These are phyloP conservation scores for Clavispora santaluciae DNA, from an alignment of 805 yeast genomes.

Conservation along the genomic window DNA sequence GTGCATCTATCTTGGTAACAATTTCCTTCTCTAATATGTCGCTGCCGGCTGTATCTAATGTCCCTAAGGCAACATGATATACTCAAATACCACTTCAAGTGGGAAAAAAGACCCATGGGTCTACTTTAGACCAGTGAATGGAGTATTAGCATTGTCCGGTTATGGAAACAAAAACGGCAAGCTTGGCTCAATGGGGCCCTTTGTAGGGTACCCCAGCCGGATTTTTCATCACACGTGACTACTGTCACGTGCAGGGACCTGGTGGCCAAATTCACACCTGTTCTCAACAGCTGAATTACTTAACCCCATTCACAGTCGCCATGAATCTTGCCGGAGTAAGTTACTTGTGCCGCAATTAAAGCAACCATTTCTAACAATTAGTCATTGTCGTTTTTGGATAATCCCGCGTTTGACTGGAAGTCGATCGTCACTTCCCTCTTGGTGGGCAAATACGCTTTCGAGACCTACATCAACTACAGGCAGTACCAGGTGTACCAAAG, in stretches of 20 bases:
- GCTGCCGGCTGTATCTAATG: too few species aligned
- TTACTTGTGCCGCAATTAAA: background rate
- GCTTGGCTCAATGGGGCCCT: too few species aligned
- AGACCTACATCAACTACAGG: conserved; percentile 66
- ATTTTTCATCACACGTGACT: background rate
- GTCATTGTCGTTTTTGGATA: conserved; percentile 55
- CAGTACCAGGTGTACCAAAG: conserved; percentile 65
- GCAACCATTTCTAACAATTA: conserved; percentile 19
- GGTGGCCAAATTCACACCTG: background rate
- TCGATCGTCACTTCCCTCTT: conserved; percentile 67
- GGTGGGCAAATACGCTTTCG: conserved; percentile 69
- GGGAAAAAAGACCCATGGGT: too few species aligned
- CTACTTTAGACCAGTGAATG: too few species aligned
- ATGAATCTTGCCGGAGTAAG: conserved; percentile 14
- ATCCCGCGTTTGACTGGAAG: conserved; percentile 77
- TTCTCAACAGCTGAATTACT: background rate
- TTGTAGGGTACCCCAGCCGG: too few species aligned
- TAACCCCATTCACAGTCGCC: too few species aligned
- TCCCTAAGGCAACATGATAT: too few species aligned
- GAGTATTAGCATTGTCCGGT: too few species aligned
- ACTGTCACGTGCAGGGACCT: background rate
- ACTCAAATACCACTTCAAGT: too few species aligned
- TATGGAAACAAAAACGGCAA: too few species aligned
- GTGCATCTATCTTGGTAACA: too few species aligned
- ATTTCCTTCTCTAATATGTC: too few species aligned